Conservation (phyloP, 148 eudicot genomes). For the Nepenthes gracilis region DNA sequence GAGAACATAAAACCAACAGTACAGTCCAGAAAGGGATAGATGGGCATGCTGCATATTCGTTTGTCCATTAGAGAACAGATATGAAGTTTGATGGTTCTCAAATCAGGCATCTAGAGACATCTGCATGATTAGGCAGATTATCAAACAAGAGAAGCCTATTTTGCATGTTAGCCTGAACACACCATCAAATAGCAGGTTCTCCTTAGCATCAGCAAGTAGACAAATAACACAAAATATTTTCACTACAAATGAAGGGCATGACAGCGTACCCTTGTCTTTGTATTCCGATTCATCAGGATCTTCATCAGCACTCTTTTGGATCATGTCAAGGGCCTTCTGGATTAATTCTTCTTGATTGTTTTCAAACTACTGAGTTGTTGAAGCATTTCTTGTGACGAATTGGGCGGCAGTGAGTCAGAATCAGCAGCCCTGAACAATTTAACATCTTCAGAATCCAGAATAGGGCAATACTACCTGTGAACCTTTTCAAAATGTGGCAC, state of each 20-base stretch:
- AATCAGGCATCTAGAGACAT: too few relatives aligned
- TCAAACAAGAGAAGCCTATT: too few relatives aligned
- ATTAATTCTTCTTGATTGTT: constrained; percentile 92
- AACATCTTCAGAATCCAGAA: constrained; percentile 5
- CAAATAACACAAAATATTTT: too few relatives aligned
- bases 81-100: too few relatives aligned
- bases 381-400: constrained; percentile 98
- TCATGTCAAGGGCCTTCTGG: constrained; percentile 99
- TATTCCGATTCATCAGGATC: constrained; percentile 83
- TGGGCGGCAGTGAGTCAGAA: constrained; percentile 88
- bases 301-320: constrained; percentile 91
- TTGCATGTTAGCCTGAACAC: too few relatives aligned
- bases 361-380: constrained; percentile 98
- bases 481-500: not conserved
- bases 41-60: too few relatives aligned
- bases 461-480: constrained; percentile 2
- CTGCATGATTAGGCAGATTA: too few relatives aligned
- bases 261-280: constrained; percentile 53
- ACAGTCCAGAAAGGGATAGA: too few relatives aligned
- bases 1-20: too few relatives aligned
- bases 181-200: too few relatives aligned
- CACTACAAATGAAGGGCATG: not conserved
- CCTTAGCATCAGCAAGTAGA: too few relatives aligned
- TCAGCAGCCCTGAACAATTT: constrained; percentile 75
- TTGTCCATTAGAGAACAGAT: too few relatives aligned